A percentile compares a stretch with the other conserved stretches of the same genome.
These are phyloP conservation scores for Lachnellula arida DNA, from an alignment of 2,329 filamentous ascomycete species.

Conservation along the genomic window DNA sequence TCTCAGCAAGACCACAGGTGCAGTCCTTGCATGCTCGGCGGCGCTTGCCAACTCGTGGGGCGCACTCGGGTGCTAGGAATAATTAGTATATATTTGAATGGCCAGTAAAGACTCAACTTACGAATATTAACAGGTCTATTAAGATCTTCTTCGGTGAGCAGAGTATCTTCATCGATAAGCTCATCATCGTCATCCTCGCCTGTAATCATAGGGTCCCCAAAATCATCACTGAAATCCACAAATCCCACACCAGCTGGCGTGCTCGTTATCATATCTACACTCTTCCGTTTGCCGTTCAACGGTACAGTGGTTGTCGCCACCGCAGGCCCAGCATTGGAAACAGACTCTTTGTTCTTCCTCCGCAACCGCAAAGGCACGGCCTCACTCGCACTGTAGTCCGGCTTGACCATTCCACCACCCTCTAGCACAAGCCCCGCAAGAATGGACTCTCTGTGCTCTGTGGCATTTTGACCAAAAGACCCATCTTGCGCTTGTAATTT, in stretches of 20 bases:
- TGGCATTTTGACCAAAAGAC: slow-evolving; percentile 42
- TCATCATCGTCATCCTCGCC: slow-evolving; percentile 68
- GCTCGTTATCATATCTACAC: slow-evolving; percentile 20
- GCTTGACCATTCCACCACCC: slow-evolving; percentile 68
- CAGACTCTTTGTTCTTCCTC: slow-evolving; percentile 50
- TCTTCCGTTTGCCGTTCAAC: slow-evolving; percentile 25
- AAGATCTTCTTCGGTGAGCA: slow-evolving; percentile 82
- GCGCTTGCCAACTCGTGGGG: slow-evolving; percentile 81
- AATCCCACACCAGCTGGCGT: slow-evolving; percentile 59
- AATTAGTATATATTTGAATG: slow-evolving; percentile 6
- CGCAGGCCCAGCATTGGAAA: slow-evolving; percentile 35
- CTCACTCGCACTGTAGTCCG: slow-evolving; percentile 42
- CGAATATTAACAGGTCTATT: slow-evolving; percentile 72
- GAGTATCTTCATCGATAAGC: slow-evolving; percentile 82
- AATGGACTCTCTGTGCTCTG: slow-evolving; percentile 71
- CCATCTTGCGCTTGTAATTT: slow-evolving; percentile 66
- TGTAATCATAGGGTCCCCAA: slow-evolving; percentile 45
- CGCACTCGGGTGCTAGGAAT: slow-evolving; percentile 70
- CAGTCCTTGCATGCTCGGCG: slow-evolving; percentile 97
- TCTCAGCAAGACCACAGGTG: slow-evolving; percentile 85
- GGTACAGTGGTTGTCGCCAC: slow-evolving; percentile 30
- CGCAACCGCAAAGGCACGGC: slow-evolving; percentile 50
- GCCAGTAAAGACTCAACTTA: slow-evolving; percentile 45
- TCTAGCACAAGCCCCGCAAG: slow-evolving; percentile 69
- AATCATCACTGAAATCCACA: slow-evolving; percentile 62